Percentiles rank a stretch among this genome's conserved stretches.
These are phyloP conservation scores for Trichoderma brevicompactum DNA, from an alignment of 2,329 filamentous ascomycete species.

Conservation along the genomic window DNA sequence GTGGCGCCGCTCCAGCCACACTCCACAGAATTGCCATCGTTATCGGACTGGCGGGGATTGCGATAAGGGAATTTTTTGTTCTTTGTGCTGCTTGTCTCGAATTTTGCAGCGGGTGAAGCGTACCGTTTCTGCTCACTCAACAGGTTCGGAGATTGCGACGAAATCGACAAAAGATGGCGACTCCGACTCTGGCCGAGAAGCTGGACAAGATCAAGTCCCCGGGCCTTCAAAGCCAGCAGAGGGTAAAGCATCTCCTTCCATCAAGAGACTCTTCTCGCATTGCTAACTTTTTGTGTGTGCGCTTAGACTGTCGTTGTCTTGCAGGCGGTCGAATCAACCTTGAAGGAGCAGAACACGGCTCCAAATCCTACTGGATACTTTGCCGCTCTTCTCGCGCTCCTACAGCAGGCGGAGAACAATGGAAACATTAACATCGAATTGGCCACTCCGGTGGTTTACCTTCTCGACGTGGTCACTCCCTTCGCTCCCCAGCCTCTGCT, in stretches of 20 bases:
- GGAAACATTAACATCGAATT: constrained; percentile 79
- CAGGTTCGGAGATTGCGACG: constrained; percentile 11
- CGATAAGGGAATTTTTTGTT: constrained; percentile 32
- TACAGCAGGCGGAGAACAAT: constrained; percentile 73
- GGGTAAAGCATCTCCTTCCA: constrained; percentile 58
- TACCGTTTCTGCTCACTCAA: constrained; percentile 19
- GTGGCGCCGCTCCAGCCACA: constrained; percentile 13
- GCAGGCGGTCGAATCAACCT: constrained; percentile 87
- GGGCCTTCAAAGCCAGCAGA: constrained; percentile 92
- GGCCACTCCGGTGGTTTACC: constrained; percentile 85
- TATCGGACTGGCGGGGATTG: constrained; percentile 30
- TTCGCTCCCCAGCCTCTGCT: constrained; percentile 84
- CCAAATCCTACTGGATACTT: constrained; percentile 91
- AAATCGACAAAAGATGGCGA: constrained; percentile 49
- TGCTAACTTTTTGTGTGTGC: constrained; percentile 30
- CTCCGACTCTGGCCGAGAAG: constrained; percentile 75
- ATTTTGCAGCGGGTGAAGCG: constrained; percentile 17
- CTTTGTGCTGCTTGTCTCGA: constrained; percentile 17
- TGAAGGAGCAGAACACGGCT: constrained; percentile 83
- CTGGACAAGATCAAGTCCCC: constrained; percentile 97
- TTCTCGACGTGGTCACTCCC: constrained; percentile 89
- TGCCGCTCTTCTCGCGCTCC: constrained; percentile 86
- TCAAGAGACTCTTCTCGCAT: neutral
- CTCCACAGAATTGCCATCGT: constrained; percentile 7
- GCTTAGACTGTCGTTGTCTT: constrained; percentile 80